Evolutionary conservation across 148 eudicot genomes (phyloP), one percentile per base, ranked within the genome.

Genomic region (Linanthus parryae): DNA sequence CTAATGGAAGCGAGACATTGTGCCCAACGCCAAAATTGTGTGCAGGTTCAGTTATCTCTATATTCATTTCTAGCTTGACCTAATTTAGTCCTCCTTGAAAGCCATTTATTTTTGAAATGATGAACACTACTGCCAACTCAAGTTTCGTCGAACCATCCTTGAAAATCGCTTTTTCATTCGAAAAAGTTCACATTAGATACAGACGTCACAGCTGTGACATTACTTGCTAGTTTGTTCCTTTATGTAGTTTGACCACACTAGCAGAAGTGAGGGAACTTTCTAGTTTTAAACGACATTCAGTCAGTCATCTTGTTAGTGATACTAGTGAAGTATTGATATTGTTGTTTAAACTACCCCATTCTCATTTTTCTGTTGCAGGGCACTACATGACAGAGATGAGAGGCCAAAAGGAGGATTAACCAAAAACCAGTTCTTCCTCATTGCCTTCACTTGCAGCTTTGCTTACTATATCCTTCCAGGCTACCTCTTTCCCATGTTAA

Each of bases 331-430:
- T 5, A 31, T 31, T 31, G 35, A 11, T 5, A 31, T 31, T 31
- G 11, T 31, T 31, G 35, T 11, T 31, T 5, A 31, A 31, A 31
- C 35, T 31, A 31, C 11, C 35, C 11, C 11, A 31, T 31, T 5
- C 35, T 5, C 11, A 31, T 41, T 43, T 44, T 11, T 13, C 20
- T 3, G n/a, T 41, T 17, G 40, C 87, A 91, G 96, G 79, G 95
- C 99, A 29, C 66, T 94, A 42, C 96, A 94, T 57, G 95, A 82
- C 62, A 78, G 70, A 61, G 91, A 88, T 60, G 54, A 38, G 54
- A 77, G 99, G 59, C 35, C 68, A 0, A 84, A 61, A 58, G 77
- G 77, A 2, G 72, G 73, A 50, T 16, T 88, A 46, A 84, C 68
- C 46, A 56, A 84, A 65, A 84, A 79, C 42, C 91, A 94, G 44